These are phyloP conservation scores for Dictyostelium intermedium DNA, from an alignment of 78 protist species.

Conservation along the genomic window DNA sequence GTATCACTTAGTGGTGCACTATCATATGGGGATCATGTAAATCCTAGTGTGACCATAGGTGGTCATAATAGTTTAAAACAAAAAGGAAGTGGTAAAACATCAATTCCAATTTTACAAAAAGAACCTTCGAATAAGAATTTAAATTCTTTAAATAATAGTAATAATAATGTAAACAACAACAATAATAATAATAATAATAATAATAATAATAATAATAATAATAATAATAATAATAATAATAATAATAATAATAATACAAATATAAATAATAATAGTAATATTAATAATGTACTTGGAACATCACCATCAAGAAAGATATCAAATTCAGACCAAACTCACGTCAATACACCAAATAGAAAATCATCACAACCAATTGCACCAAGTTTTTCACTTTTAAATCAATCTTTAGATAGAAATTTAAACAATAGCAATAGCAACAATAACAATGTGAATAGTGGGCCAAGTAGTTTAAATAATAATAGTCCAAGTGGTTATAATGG, in stretches of 20 bases:
- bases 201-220: not conserved
- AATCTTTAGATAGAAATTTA: not conserved
- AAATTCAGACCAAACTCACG: not conserved
- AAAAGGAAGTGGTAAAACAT: not conserved
- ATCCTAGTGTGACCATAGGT: not conserved
- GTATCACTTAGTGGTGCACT: slow-evolving; percentile 25
- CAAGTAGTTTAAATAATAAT: not conserved
- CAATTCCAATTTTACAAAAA: not conserved
- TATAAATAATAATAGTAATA: not conserved
- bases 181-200: not conserved
- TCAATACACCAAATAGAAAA: slow-evolving; percentile 49
- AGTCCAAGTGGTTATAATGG: not conserved
- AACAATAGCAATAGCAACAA: not conserved
- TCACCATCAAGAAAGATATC: slow-evolving; percentile 24
- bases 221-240: not conserved
- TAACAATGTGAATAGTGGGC: not conserved
- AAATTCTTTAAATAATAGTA: not conserved
- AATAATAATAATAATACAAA: not conserved
- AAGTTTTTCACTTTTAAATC: not conserved
- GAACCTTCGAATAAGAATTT: slow-evolving; percentile 13
- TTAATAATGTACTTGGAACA: not conserved
- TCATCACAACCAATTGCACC: slow-evolving; percentile 16
- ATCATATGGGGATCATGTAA: not conserved
- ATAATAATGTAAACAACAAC: not conserved
- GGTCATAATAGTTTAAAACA: not conserved